A percentile compares a stretch with the other conserved stretches of the same genome.
Conservation (phyloP, 2,329 filamentous ascomycete genomes). For the Trichoderma atrobrunneum region DNA sequence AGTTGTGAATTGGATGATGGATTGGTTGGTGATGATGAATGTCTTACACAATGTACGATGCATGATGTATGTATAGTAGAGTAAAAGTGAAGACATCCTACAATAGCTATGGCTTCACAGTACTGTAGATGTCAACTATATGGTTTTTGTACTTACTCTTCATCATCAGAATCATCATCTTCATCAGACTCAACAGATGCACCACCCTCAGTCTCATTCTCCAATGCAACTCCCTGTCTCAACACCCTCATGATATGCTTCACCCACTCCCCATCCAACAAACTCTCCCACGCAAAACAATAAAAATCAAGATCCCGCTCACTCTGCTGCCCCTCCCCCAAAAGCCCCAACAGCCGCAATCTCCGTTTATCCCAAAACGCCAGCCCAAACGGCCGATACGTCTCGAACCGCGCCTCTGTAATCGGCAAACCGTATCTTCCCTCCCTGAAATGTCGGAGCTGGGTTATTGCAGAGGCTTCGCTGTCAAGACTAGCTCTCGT, state of each 20-base stretch:
- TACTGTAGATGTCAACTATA: not conserved
- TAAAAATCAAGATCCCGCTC: not conserved
- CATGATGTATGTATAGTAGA: not conserved
- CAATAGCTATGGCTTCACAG: not conserved
- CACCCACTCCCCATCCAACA: not conserved
- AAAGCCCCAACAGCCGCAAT: conserved; percentile 20
- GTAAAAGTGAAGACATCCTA: not conserved
- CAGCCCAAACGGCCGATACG: conserved; percentile 22
- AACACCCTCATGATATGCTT: not conserved
- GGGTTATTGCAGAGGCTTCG: not conserved
- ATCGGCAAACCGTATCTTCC: not conserved
- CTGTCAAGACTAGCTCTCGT: not conserved
- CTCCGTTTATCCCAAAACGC: conserved; percentile 24
- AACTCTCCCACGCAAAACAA: conserved; percentile 13
- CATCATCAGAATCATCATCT: not conserved
- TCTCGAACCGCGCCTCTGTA: conserved; percentile 13
- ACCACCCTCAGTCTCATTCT: not conserved
- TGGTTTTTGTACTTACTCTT: not conserved
- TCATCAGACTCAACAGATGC: not conserved
- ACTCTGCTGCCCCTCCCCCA: not conserved
- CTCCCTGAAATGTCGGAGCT: not conserved
- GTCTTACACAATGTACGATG: not conserved
- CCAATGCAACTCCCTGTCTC: not conserved
- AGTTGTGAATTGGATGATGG: not conserved
- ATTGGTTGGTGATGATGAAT: not conserved